phyloP scores from a whole-genome alignment of 2,329 filamentous ascomycete genomes.

The Stagonosporopsis chrysanthemi region DNA sequence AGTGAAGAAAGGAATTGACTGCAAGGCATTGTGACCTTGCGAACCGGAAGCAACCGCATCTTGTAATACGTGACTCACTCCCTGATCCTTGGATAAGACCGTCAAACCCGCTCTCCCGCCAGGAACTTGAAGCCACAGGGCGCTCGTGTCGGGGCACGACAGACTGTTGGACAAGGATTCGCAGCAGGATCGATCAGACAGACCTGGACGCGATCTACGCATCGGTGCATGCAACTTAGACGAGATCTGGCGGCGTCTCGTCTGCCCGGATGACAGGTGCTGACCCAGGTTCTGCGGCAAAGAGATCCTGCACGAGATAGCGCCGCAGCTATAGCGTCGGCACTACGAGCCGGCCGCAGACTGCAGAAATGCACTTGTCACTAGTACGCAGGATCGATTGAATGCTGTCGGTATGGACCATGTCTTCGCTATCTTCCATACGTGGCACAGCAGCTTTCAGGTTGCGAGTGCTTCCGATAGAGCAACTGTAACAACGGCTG shows the following conservation, averaged over 20 bases:
- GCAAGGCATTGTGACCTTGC: conserved; percentile 29
- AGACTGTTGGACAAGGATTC: conserved; percentile 28
- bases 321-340: conserved; percentile 38
- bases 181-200: conserved; percentile 35
- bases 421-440: conserved; percentile 22
- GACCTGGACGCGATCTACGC: conserved; percentile 39
- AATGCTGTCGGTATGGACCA: conserved; percentile 7
- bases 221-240: conserved; percentile 30
- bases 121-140: conserved; percentile 33
- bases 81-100: conserved; percentile 34
- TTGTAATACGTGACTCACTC: conserved; percentile 32
- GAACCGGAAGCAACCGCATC: conserved; percentile 33
- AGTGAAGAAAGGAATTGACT: conserved; percentile 31
- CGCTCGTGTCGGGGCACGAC: conserved; percentile 28
- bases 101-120: conserved; percentile 26
- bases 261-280: conserved; percentile 36
- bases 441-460: conserved; percentile 19
- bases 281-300: conserved; percentile 40
- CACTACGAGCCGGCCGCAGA: conserved; percentile 40
- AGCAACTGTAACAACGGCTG: conserved; percentile 21
- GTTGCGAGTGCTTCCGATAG: conserved; percentile 29
- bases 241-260: conserved; percentile 39
- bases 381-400: conserved; percentile 14
- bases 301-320: conserved; percentile 42
- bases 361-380: conserved; percentile 26